Percentiles rank a stretch among this genome's conserved stretches.
These are phyloP conservation scores for Arachis stenosperma DNA, from an alignment of 306 rosid genomes.

Conservation along the genomic window DNA sequence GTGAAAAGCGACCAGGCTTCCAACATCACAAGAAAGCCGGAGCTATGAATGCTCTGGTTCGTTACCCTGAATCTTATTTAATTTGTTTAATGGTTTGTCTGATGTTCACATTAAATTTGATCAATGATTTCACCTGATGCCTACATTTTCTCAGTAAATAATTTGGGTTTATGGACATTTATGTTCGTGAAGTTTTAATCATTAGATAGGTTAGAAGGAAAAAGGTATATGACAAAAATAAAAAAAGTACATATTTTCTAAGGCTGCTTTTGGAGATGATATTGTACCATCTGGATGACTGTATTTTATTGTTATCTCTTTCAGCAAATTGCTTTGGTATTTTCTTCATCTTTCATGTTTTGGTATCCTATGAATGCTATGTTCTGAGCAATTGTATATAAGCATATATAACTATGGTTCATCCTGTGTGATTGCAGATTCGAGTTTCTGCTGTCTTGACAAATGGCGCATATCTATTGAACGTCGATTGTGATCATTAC, in stretches of 20 bases:
- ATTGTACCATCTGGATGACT: background rate
- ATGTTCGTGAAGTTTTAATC: background rate
- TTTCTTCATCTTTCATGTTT: conserved; percentile 10
- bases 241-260: conserved; percentile 14
- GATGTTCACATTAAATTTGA: background rate
- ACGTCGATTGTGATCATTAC: conserved; percentile 98
- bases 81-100: background rate
- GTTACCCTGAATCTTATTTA: conserved; percentile 39
- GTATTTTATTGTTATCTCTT: background rate
- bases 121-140: conserved; percentile 11
- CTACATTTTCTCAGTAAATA: background rate
- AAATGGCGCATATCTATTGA: conserved; percentile 93
- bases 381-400: background rate
- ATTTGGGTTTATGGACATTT: too few species aligned
- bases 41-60: conserved; percentile 99
- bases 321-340: conserved; percentile 5
- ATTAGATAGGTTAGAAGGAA: conserved; percentile 6
- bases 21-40: conserved; percentile 99
- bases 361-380: background rate
- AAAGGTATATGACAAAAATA: background rate
- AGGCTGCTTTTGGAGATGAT: background rate
- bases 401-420: conserved; percentile 41
- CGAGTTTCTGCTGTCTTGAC: conserved; percentile 98
- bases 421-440: conserved; percentile 61
- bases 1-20: conserved; percentile 99